Evolutionary conservation across 1,284 basidiomycete species (phyloP).

Genomic region (Rhizoctonia solani): DNA sequence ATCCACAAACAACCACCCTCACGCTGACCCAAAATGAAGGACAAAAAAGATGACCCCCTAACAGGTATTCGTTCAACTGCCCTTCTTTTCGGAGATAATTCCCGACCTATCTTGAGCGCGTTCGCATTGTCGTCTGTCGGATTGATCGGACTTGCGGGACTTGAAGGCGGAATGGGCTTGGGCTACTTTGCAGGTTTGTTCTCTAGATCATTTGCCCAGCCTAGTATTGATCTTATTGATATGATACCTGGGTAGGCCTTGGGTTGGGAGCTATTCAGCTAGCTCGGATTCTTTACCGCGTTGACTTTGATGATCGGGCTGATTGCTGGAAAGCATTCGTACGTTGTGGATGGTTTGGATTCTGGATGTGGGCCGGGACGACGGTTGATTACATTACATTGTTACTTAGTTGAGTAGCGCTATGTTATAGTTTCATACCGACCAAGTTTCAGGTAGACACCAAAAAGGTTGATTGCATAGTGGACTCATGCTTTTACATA

Average conservation of each 20-base stretch:
- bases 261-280: conserved; percentile 78
- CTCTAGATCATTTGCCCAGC: neutral
- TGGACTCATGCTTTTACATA: conserved; percentile 31
- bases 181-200: conserved; percentile 29
- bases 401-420: conserved; percentile 1
- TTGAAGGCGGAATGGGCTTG: conserved; percentile 73
- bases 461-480: conserved; percentile 18
- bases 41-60: conserved; percentile 88
- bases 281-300: conserved; percentile 75
- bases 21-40: conserved; percentile 54
- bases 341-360: conserved; percentile 86
- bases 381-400: conserved; percentile 67
- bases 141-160: conserved; percentile 77
- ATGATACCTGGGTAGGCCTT: conserved; percentile 80
- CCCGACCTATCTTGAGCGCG: conserved; percentile 74
- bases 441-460: neutral
- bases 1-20: neutral
- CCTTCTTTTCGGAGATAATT: conserved; percentile 79
- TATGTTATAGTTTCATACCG: neutral
- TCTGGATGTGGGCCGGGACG: conserved; percentile 86
- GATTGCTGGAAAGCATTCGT: conserved; percentile 94
- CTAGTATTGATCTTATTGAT: conserved; percentile 42
- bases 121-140: conserved; percentile 79
- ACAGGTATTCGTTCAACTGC: conserved; percentile 95
- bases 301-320: conserved; percentile 75